Evolutionary conservation across 2,329 filamentous ascomycete species (phyloP).

Genomic region (Pseudogymnoascus sp.): DNA sequence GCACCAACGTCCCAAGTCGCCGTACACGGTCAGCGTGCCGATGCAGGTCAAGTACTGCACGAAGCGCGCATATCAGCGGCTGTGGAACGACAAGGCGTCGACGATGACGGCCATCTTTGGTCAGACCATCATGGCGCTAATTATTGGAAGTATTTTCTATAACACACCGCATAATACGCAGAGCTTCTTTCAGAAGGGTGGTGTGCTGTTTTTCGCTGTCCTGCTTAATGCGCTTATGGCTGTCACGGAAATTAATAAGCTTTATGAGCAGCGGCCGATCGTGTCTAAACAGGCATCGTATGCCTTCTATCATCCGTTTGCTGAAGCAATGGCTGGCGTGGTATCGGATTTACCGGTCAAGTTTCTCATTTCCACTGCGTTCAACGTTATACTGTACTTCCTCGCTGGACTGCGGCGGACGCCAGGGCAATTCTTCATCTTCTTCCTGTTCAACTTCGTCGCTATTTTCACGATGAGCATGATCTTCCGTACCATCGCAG

Average conservation of each 20-base stretch:
- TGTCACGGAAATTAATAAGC: conserved; percentile 62
- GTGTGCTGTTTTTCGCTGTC: conserved; percentile 57
- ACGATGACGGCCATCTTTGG: conserved; percentile 14
- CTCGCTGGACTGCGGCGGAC: conserved; percentile 69
- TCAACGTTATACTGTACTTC: conserved; percentile 58
- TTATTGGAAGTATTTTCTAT: conserved; percentile 54
- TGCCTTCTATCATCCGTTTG: conserved; percentile 39
- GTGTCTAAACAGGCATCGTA: conserved; percentile 38
- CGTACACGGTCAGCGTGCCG: conserved; percentile 67
- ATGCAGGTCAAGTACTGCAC: conserved; percentile 74
- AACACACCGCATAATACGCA: conserved; percentile 41
- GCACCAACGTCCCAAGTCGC: conserved; percentile 57
- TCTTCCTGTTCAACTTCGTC: conserved; percentile 64
- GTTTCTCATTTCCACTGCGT: conserved; percentile 39
- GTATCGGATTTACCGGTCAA: conserved; percentile 50
- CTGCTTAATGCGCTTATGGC: conserved; percentile 56
- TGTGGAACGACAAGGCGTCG: conserved; percentile 41
- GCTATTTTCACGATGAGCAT: conserved; percentile 72
- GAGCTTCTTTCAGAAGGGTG: conserved; percentile 52
- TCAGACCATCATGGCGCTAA: conserved; percentile 45
- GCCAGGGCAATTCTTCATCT: conserved; percentile 74
- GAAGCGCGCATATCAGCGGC: conserved; percentile 65
- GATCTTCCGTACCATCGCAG: conserved; percentile 72
- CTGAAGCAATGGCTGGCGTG: conserved; percentile 46
- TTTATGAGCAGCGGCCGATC: conserved; percentile 38